A percentile compares a stretch with the other conserved stretches of the same genome.
Evolutionary conservation across 805 yeast species (phyloP).

Genomic region (Candida montana): DNA sequence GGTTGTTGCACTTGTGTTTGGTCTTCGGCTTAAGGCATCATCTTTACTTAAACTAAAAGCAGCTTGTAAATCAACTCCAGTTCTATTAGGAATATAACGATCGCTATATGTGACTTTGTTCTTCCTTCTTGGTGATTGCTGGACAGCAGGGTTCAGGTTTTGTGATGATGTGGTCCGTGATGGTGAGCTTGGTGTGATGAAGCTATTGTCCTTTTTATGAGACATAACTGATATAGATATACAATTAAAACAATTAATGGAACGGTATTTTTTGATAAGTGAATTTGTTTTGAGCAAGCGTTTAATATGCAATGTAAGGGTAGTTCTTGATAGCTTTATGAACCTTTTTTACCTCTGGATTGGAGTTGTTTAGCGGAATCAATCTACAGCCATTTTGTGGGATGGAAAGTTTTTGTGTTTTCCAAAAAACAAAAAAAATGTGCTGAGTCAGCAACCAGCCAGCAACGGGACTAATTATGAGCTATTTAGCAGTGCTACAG

Average conservation of each 20-base stretch:
- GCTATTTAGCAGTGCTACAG: no score
- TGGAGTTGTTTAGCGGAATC: not conserved
- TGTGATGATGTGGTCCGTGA: conserved; percentile 27
- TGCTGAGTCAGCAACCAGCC: conserved; percentile 1
- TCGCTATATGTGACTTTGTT: conserved; percentile 63
- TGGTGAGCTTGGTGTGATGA: conserved; percentile 25
- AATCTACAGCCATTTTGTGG: not conserved
- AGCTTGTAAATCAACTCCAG: conserved; percentile 83
- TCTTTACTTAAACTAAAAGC: conserved; percentile 37
- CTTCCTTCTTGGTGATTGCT: conserved; percentile 29
- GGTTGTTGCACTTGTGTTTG: conserved; percentile 21
- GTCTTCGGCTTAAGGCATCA: conserved; percentile 14
- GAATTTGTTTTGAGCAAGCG: not conserved
- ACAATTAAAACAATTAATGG: not conserved
- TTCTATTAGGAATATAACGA: conserved; percentile 81
- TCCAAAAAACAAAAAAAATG: not conserved
- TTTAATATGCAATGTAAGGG: not conserved
- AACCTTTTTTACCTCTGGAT: not conserved
- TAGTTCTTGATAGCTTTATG: not conserved
- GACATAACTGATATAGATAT: conserved; percentile 10
- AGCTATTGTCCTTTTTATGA: conserved; percentile 16
- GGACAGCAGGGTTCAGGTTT: conserved; percentile 10
- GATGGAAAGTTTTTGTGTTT: conserved; percentile 4
- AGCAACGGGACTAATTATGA: no score
- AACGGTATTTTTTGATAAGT: not conserved